Conservation (phyloP, 352 stramenopile genomes). For the Pythium coloratum region DNA sequence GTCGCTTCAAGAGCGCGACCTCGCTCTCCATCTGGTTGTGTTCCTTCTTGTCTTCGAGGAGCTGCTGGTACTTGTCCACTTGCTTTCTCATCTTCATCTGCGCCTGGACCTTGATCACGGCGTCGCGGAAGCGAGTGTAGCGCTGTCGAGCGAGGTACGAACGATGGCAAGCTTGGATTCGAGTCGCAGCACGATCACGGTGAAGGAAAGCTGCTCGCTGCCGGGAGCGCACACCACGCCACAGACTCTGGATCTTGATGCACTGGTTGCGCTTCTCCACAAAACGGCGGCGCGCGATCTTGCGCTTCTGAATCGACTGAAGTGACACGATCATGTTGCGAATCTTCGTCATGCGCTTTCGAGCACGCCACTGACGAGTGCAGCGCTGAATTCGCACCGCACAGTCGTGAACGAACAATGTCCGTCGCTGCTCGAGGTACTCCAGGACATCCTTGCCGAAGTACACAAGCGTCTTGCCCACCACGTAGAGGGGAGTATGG, state of each 20-base stretch:
- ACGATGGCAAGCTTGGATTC: slow-evolving; percentile 61
- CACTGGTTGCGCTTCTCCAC: slow-evolving; percentile 40
- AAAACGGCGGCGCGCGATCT: slow-evolving; percentile 45
- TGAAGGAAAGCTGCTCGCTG: slow-evolving; percentile 52
- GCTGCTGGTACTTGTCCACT: slow-evolving; percentile 61
- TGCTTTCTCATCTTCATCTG: slow-evolving; percentile 78
- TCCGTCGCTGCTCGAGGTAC: slow-evolving; percentile 80
- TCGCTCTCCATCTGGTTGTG: slow-evolving; percentile 78
- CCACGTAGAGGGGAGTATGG: slow-evolving; percentile 58
- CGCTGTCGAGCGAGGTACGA: slow-evolving; percentile 46
- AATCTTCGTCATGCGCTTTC: slow-evolving; percentile 49
- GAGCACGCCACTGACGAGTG: slow-evolving; percentile 54
- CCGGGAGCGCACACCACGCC: slow-evolving; percentile 66
- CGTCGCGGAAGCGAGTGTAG: slow-evolving; percentile 58
- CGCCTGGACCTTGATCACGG: slow-evolving; percentile 72
- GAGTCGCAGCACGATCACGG: slow-evolving; percentile 57
- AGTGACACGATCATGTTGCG: slow-evolving; percentile 53
- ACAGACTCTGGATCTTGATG: slow-evolving; percentile 70
- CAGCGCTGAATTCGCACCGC: slow-evolving; percentile 64
- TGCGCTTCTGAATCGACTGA: slow-evolving; percentile 57
- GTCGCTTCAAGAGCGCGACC: slow-evolving; percentile 68
- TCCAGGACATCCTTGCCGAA: slow-evolving; percentile 94
- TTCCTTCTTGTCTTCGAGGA: slow-evolving; percentile 64
- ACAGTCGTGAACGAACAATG: slow-evolving; percentile 67
- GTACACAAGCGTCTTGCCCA: slow-evolving; percentile 91